Percentiles rank a stretch among this genome's conserved stretches.
Conservation (phyloP, 2,329 filamentous ascomycete species). For the Calonectria naviculata region DNA sequence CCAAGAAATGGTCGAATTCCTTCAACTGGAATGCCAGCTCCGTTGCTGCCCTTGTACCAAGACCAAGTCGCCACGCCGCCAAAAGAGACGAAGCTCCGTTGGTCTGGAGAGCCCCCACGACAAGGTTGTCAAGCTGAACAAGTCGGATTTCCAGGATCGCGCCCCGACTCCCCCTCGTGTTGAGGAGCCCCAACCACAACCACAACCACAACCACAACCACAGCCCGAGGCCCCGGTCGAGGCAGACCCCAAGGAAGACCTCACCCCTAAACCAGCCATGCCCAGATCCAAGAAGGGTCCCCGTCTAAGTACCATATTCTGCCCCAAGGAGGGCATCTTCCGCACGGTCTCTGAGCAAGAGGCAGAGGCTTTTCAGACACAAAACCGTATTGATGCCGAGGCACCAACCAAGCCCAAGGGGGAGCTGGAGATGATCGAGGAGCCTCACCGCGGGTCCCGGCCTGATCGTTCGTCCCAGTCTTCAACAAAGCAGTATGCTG, state of each 20-base stretch:
- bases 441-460: conserved; percentile 21
- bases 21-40: conserved; percentile 79
- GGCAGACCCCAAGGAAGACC: conserved; percentile 22
- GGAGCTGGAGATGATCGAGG: background rate
- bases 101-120: conserved; percentile 38
- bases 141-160: conserved; percentile 37
- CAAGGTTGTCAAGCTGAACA: conserved; percentile 51
- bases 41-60: conserved; percentile 72
- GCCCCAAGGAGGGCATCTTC: conserved; percentile 72
- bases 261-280: conserved; percentile 27
- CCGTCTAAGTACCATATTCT: conserved; percentile 66
- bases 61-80: conserved; percentile 35
- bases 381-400: conserved; percentile 35
- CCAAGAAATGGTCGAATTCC: conserved; percentile 79
- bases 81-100: conserved; percentile 38
- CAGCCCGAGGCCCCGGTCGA: conserved; percentile 16
- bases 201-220: conserved; percentile 17
- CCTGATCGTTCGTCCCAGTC: conserved; percentile 6
- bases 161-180: conserved; percentile 24
- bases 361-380: conserved; percentile 54
- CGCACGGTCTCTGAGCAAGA: conserved; percentile 68
- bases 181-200: conserved; percentile 30
- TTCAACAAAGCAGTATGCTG: conserved; percentile 4
- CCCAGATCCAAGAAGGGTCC: conserved; percentile 51
- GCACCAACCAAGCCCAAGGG: conserved; percentile 27